These are phyloP conservation scores for Verticillium zaregamsianum DNA, from an alignment of 2,329 filamentous ascomycete genomes.

Conservation along the genomic window DNA sequence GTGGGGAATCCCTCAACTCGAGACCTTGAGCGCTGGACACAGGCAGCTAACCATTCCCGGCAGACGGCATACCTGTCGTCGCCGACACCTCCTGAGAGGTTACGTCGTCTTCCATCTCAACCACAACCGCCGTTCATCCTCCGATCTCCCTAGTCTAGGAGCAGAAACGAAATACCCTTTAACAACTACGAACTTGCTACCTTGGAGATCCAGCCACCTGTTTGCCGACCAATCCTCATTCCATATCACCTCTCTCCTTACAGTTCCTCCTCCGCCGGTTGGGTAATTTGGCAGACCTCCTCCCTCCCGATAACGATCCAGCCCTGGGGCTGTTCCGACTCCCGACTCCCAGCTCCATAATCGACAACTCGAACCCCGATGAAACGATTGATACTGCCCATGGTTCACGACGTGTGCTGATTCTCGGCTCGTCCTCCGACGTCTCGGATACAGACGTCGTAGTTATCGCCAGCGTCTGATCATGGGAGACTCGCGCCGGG, in stretches of 20 bases:
- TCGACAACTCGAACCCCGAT: background rate
- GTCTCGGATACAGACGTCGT: conserved; percentile 6
- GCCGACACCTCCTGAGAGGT: background rate
- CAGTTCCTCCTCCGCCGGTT: background rate
- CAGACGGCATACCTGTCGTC: background rate
- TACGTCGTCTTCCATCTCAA: background rate
- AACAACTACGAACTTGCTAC: background rate
- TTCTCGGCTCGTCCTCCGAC: conserved; percentile 6
- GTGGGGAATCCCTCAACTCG: background rate
- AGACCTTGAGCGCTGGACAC: background rate
- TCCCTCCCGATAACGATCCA: background rate
- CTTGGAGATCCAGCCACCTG: background rate
- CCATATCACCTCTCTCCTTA: background rate
- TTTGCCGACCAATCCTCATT: background rate
- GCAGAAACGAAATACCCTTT: background rate
- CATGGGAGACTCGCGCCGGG: conserved; percentile 15
- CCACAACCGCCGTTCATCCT: background rate
- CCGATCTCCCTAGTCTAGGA: background rate
- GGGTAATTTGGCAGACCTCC: background rate
- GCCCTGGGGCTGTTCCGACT: background rate
- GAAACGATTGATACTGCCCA: background rate
- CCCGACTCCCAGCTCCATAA: background rate
- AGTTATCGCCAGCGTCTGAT: conserved; percentile 4
- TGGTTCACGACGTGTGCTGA: conserved; percentile 6
- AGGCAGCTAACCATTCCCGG: background rate